Percentiles rank a stretch among this genome's conserved stretches.
Evolutionary conservation across 768 basidiomycete genomes (phyloP).

Genomic region (Hemileccinum impolitum): DNA sequence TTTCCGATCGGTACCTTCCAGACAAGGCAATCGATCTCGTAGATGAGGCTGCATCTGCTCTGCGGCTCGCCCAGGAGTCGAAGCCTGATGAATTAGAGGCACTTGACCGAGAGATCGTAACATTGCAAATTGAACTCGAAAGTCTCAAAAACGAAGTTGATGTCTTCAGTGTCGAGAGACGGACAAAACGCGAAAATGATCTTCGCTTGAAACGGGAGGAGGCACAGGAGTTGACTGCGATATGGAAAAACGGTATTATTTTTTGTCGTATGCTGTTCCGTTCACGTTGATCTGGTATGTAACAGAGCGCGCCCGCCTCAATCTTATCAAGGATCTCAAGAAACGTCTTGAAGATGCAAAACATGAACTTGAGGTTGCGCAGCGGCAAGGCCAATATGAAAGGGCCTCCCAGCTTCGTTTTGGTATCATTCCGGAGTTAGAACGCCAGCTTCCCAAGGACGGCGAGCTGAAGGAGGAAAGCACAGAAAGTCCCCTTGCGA

Average conservation of each 20-base stretch:
- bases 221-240: conserved; percentile 53
- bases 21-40: conserved; percentile 92
- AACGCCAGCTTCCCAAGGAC: conserved; percentile 62
- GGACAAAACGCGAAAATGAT: conserved; percentile 61
- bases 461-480: conserved; percentile 43
- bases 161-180: conserved; percentile 74
- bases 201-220: conserved; percentile 59
- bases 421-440: conserved; percentile 79
- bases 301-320: conserved; percentile 63
- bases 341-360: conserved; percentile 78
- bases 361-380: conserved; percentile 82
- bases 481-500: conserved; percentile 44
- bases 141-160: conserved; percentile 87
- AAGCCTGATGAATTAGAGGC: conserved; percentile 84
- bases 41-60: conserved; percentile 87
- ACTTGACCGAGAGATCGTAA: conserved; percentile 80
- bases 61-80: conserved; percentile 84
- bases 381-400: conserved; percentile 86
- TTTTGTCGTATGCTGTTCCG: background rate
- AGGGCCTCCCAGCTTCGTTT: conserved; percentile 80
- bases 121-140: conserved; percentile 86
- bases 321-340: conserved; percentile 70
- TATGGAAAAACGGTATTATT: conserved; percentile 68
- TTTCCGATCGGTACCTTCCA: conserved; percentile 83
- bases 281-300: background rate